A percentile compares a stretch with the other conserved stretches of the same genome.
Conservation (phyloP, 2,329 filamentous ascomycete species). For the Tolypocladium sp. region DNA sequence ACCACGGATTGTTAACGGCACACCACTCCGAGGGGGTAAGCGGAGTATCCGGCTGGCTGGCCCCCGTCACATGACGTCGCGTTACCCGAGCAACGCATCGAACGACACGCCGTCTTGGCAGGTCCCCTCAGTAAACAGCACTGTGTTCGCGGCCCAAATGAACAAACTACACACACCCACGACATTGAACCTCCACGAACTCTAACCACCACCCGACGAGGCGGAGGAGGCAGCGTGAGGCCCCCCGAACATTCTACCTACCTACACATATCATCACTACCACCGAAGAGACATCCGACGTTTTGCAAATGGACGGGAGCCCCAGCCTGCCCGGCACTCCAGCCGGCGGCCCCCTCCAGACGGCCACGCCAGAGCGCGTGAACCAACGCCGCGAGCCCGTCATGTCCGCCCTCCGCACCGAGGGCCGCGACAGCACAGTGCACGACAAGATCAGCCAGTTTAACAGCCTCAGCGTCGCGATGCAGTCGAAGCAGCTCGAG, state of each 20-base stretch:
- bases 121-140: conserved; percentile 7
- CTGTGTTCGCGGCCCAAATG: neutral
- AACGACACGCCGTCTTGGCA: neutral
- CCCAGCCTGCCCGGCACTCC: conserved; percentile 45
- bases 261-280: neutral
- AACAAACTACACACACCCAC: neutral
- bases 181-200: neutral
- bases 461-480: conserved; percentile 56
- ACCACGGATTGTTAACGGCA: neutral
- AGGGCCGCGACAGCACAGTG: conserved; percentile 49
- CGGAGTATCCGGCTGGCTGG: neutral
- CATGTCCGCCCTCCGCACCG: conserved; percentile 25
- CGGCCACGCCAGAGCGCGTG: conserved; percentile 54
- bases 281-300: neutral
- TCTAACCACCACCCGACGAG: neutral
- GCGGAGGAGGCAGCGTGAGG: neutral
- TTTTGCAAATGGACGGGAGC: conserved; percentile 28
- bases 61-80: conserved; percentile 1
- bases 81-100: conserved; percentile 5
- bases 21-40: neutral
- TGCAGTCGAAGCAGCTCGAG: conserved; percentile 51
- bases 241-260: neutral
- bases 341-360: conserved; percentile 45
- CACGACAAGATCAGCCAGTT: conserved; percentile 64
- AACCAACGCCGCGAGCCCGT: conserved; percentile 37